A percentile compares a stretch with the other conserved stretches of the same genome.
These are phyloP conservation scores for Ambrosia artemisiifolia DNA, from an alignment of 129 eudicot species.

Conservation along the genomic window DNA sequence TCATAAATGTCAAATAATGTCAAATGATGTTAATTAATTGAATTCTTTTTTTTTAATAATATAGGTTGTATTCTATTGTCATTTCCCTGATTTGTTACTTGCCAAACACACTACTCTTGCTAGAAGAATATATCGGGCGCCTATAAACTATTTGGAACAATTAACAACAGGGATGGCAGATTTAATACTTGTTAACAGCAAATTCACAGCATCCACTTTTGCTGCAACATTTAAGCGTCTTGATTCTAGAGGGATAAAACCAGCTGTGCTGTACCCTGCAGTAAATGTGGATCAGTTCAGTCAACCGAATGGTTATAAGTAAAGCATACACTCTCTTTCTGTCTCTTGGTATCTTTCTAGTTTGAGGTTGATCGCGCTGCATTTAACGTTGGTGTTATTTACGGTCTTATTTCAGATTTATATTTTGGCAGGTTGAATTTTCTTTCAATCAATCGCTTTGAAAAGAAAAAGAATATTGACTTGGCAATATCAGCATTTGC, in stretches of 20 bases:
- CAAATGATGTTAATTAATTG: neutral
- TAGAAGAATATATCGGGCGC: conserved; percentile 83
- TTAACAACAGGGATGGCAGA: conserved; percentile 97
- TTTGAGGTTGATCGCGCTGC: conserved; percentile 25
- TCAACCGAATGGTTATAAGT: conserved; percentile 64
- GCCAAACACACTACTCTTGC: conserved; percentile 81
- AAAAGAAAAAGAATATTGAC: conserved; percentile 86
- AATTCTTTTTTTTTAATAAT: neutral
- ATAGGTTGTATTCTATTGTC: conserved; percentile 93
- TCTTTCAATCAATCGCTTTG: conserved; percentile 90
- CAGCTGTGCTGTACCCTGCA: conserved; percentile 94
- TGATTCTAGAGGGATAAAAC: conserved; percentile 67
- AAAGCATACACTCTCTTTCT: conserved; percentile 34
- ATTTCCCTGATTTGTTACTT: conserved; percentile 85
- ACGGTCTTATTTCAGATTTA: neutral
- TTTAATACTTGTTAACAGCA: conserved; percentile 83
- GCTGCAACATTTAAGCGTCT: conserved; percentile 79
- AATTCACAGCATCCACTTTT: conserved; percentile 88
- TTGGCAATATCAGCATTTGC: conserved; percentile 86
- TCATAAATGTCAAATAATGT: neutral
- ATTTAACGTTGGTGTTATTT: neutral
- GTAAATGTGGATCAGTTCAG: conserved; percentile 87
- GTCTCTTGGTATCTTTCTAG: conserved; percentile 42
- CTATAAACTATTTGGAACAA: conserved; percentile 83
- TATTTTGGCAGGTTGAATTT: conserved; percentile 58